Base-by-base conservation (phyloP, 1,284 basidiomycete genomes). In the Bjerkandera adusta region DNA sequence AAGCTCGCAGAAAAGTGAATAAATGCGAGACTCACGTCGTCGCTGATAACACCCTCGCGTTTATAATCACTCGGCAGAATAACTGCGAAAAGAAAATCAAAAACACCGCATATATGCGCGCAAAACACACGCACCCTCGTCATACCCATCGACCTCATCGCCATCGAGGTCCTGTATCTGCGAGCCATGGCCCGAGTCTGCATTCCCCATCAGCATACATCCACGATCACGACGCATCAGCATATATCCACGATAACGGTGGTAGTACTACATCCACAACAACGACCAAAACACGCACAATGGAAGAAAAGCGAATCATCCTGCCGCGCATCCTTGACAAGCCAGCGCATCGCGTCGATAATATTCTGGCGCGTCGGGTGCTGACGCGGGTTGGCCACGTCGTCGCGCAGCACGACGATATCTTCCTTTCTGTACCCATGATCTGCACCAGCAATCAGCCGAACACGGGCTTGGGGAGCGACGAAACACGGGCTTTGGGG, bases 261-360 rank as follows among this genome's bases (percentile, higher is more conserved):
- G 12, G 3, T 5, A 1, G 34, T 20, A n/a, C n/a, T n/a, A n/a
- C 11, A n/a, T 11, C 24, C 12, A 15, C 13, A 25, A 7, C 2
- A 32, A 3, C 20, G 12, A 36, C n/a, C 16, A 12, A 16, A 20
- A n/a, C 6, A 65, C 81, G 45, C 60, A 85, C 85, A 95, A 58
- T 95, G 92, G 65, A 95, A 87, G 66, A 95, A 92, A 8, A 96
- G 68, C 1, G 91, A 85, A 64, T 95, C 93, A 54, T 95, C 76
- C 3, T 77, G 70, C 24, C 72, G 69, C 1, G 92, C 92, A 50
- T 75, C 81, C 21, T 71, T 66, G 2, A 95, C 89, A n/a, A 96
- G 78, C 92, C 92, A 95, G 36, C 71, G 73, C 89, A 94, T 93
- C 1, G 84, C 89, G 20, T 77, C 73, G n/a, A 91, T 60, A 52